These are phyloP conservation scores for Neopestalotiopsis sp. DNA, from an alignment of 2,329 filamentous ascomycete species.

Conservation along the genomic window DNA sequence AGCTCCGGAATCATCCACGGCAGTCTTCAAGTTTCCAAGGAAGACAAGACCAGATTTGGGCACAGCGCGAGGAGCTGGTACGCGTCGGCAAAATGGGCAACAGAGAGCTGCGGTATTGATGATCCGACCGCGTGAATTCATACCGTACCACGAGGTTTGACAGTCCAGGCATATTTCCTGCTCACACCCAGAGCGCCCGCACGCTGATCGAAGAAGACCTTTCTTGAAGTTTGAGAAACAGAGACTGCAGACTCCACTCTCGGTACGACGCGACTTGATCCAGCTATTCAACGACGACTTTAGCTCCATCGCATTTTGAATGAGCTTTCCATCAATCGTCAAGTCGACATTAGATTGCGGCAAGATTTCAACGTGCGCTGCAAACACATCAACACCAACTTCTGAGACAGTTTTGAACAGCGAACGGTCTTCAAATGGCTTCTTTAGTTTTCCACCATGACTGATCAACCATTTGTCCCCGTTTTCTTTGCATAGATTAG, in stretches of 20 bases:
- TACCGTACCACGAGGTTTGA: slow-evolving; percentile 48
- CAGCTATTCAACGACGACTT: slow-evolving; percentile 39
- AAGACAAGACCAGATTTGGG: slow-evolving; percentile 38
- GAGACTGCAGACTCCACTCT: slow-evolving; percentile 47
- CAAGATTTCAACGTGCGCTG: slow-evolving; percentile 43
- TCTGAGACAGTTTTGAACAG: slow-evolving; percentile 43
- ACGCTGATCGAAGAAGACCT: slow-evolving; percentile 44
- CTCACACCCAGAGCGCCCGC: slow-evolving; percentile 48
- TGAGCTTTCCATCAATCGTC: slow-evolving; percentile 42
- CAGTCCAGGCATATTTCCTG: slow-evolving; percentile 49
- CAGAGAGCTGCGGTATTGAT: slow-evolving; percentile 53
- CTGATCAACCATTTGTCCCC: slow-evolving; percentile 48
- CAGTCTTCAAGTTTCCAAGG: slow-evolving; percentile 42
- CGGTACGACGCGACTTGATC: slow-evolving; percentile 42
- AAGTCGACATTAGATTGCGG: slow-evolving; percentile 30
- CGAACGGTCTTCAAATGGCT: slow-evolving; percentile 44
- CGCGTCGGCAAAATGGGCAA: slow-evolving; percentile 56
- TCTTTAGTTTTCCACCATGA: slow-evolving; percentile 40
- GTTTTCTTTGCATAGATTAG: slow-evolving; percentile 45
- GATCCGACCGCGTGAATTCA: slow-evolving; percentile 46
- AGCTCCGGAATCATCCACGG: slow-evolving; percentile 38
- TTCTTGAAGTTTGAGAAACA: slow-evolving; percentile 48
- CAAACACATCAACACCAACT: slow-evolving; percentile 37
- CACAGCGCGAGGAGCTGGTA: slow-evolving; percentile 43
- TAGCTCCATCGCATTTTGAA: slow-evolving; percentile 46